Evolutionary conservation across 441 rosid species (phyloP).

Genomic region (Syzygium syzygioides): DNA sequence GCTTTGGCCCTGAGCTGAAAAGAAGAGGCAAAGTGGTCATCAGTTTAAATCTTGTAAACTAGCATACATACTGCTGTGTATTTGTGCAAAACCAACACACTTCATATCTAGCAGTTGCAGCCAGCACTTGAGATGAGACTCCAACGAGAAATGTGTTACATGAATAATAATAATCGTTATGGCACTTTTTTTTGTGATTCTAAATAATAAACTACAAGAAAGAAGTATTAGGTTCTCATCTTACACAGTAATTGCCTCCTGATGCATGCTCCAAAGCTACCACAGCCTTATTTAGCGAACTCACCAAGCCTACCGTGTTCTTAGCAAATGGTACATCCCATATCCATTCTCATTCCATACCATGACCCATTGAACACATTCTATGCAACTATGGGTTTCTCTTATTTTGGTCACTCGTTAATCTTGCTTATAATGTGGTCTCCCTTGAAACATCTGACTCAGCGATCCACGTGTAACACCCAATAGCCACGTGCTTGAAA

Average conservation of each 20-base stretch:
- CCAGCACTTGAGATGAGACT: background rate
- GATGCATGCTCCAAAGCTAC: background rate
- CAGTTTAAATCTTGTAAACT: background rate
- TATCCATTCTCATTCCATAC: background rate
- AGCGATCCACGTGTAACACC: background rate
- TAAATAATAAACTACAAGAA: background rate
- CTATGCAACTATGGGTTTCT: background rate
- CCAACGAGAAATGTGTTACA: background rate
- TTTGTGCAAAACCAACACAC: background rate
- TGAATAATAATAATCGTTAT: background rate
- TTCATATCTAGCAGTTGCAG: background rate
- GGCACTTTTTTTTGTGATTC: background rate
- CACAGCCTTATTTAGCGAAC: background rate
- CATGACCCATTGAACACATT: background rate
- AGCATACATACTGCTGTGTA: background rate
- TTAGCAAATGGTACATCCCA: background rate
- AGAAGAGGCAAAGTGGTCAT: constrained; percentile 4
- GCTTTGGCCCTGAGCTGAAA: constrained; percentile 68
- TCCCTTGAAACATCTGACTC: background rate
- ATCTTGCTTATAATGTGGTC: background rate
- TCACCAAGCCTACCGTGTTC: background rate
- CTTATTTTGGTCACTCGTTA: background rate
- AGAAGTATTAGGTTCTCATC: background rate
- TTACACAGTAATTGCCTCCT: background rate
- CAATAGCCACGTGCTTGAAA: background rate